These are phyloP conservation scores for Fusarium agapanthi DNA, from an alignment of 2,329 filamentous ascomycete species.

Conservation along the genomic window DNA sequence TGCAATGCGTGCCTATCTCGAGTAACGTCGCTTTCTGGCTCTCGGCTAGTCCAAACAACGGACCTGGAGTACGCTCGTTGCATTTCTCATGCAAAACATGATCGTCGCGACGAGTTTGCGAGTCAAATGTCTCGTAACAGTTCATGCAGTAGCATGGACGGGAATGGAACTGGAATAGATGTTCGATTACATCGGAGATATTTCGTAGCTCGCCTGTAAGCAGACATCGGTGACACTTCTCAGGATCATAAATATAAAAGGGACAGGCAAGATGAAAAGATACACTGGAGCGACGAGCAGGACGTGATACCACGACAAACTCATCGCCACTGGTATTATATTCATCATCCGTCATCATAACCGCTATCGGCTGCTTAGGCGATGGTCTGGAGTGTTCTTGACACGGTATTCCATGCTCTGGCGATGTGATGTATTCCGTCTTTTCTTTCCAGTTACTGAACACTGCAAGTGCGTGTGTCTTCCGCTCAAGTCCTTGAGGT, in stretches of 20 bases:
- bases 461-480: too few species aligned
- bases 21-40: not conserved
- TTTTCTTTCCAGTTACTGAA: too few species aligned
- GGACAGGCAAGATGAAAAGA: not conserved
- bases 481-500: too few species aligned
- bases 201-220: not conserved
- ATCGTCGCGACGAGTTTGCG: not conserved
- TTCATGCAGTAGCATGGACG: not conserved
- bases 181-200: not conserved
- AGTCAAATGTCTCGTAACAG: not conserved
- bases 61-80: not conserved
- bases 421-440: too few species aligned
- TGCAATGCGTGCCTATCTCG: not conserved
- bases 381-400: too few species aligned
- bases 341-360: too few species aligned
- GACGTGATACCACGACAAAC: not conserved
- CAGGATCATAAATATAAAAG: not conserved
- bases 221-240: not conserved
- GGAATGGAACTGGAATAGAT: not conserved
- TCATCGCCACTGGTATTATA: not conserved
- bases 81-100: not conserved
- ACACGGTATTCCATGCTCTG: too few species aligned
- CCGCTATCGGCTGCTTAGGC: too few species aligned
- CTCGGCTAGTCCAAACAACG: not conserved
- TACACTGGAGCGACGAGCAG: not conserved